Conservation (phyloP, 768 basidiomycete genomes). For the Saitozyma podzolica region DNA sequence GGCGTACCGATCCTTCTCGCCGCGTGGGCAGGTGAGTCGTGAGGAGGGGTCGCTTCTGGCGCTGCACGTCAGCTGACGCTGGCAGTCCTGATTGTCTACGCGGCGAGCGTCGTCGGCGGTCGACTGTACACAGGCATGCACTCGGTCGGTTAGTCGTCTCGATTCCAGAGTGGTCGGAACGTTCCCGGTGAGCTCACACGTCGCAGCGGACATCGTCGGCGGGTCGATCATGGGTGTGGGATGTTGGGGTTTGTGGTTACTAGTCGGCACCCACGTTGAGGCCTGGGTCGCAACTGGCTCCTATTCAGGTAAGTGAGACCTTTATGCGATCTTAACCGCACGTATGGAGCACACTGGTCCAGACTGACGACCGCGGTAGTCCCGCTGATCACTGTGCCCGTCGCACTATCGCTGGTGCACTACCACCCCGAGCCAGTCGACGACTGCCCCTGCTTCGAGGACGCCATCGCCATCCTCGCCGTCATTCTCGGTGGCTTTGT, state of each 20-base stretch:
- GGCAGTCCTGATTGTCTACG: conserved; percentile 41
- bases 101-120: conserved; percentile 49
- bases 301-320: conserved; percentile 44
- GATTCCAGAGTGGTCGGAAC: too few relatives aligned
- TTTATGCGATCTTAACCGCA: background rate
- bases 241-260: conserved; percentile 61
- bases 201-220: conserved; percentile 47
- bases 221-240: conserved; percentile 61
- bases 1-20: conserved; percentile 11
- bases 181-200: background rate
- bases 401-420: conserved; percentile 75
- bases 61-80: conserved; percentile 5
- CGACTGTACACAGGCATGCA: conserved; percentile 54
- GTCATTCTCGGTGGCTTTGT: conserved; percentile 74
- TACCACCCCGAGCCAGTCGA: conserved; percentile 92
- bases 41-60: background rate
- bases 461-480: conserved; percentile 88
- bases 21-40: conserved; percentile 23
- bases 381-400: conserved; percentile 29
- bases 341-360: background rate
- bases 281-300: conserved; percentile 50
- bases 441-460: conserved; percentile 97
- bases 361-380: conserved; percentile 20
- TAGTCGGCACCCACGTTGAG: conserved; percentile 55
- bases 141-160: conserved; percentile 39